Percentiles rank a stretch among this genome's conserved stretches.
These are phyloP conservation scores for Fusarium pseudoanthophilum DNA, from an alignment of 2,329 filamentous ascomycete genomes.

Conservation along the genomic window DNA sequence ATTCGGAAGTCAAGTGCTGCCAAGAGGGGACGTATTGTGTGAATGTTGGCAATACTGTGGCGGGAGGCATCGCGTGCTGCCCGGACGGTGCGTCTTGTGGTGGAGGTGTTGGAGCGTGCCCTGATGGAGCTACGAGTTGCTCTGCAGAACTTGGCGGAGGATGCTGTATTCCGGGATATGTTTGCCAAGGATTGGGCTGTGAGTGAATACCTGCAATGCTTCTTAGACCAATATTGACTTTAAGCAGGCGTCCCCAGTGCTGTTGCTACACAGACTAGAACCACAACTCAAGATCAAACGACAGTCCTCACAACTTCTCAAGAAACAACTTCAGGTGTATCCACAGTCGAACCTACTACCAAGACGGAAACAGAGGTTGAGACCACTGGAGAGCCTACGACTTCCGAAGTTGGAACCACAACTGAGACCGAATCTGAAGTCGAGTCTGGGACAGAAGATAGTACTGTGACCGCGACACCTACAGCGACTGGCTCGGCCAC, in stretches of 20 bases:
- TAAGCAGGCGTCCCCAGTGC: slow-evolving; percentile 49
- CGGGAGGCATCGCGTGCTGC: slow-evolving; percentile 81
- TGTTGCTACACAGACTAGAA: slow-evolving; percentile 42
- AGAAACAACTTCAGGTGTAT: slow-evolving; percentile 51
- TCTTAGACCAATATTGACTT: slow-evolving; percentile 6
- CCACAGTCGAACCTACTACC: slow-evolving; percentile 52
- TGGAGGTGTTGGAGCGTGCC: slow-evolving; percentile 71
- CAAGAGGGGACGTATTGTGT: slow-evolving; percentile 73
- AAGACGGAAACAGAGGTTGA: slow-evolving; percentile 48
- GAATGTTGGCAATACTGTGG: slow-evolving; percentile 67
- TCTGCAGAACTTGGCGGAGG: slow-evolving; percentile 74
- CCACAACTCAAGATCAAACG: slow-evolving; percentile 29
- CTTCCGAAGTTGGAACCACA: not conserved
- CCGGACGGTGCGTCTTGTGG: slow-evolving; percentile 71
- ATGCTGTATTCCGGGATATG: slow-evolving; percentile 78
- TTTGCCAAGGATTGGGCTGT: slow-evolving; percentile 78
- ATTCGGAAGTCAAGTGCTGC: slow-evolving; percentile 78
- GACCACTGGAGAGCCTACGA: slow-evolving; percentile 32
- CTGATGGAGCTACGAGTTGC: slow-evolving; percentile 71
- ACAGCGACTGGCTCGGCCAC: slow-evolving; percentile 52
- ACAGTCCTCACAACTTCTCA: slow-evolving; percentile 51
- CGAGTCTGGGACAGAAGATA: slow-evolving; percentile 3
- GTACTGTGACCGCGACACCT: slow-evolving; percentile 28
- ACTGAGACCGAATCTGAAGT: not conserved
- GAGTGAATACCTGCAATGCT: slow-evolving; percentile 48